Conservation (phyloP, 2,329 filamentous ascomycete species). For the Rhinocladiella mackenziei region DNA sequence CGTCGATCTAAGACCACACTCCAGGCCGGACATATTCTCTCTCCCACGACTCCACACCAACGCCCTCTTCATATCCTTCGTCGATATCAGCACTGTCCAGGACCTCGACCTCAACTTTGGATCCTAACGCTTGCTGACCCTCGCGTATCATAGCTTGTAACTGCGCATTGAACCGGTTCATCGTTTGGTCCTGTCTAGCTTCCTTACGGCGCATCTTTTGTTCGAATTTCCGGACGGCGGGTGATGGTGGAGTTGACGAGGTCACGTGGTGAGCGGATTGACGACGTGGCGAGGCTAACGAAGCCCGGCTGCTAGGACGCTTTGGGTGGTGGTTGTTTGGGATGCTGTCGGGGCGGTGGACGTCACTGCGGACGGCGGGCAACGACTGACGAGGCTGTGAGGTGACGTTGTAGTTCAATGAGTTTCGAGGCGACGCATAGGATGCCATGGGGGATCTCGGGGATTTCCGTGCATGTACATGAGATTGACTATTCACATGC, state of each 20-base stretch:
- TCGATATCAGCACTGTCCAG: slow-evolving; percentile 30
- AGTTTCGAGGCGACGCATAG: slow-evolving; percentile 26
- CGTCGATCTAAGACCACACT: background rate
- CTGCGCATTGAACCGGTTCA: slow-evolving; percentile 73
- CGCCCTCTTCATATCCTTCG: slow-evolving; percentile 9
- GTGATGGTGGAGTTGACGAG: slow-evolving; percentile 12
- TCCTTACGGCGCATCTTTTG: slow-evolving; percentile 70
- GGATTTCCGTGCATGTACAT: background rate
- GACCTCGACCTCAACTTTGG: slow-evolving; percentile 59
- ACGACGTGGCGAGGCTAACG: slow-evolving; percentile 19
- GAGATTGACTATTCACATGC: background rate
- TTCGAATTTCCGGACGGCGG: slow-evolving; percentile 69
- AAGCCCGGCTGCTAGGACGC: slow-evolving; percentile 12
- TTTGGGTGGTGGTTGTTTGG: slow-evolving; percentile 1
- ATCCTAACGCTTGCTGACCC: slow-evolving; percentile 79
- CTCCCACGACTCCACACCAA: slow-evolving; percentile 1
- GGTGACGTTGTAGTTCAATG: slow-evolving; percentile 4
- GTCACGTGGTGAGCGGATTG: slow-evolving; percentile 1
- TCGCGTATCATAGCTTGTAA: slow-evolving; percentile 84
- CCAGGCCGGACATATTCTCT: slow-evolving; percentile 1
- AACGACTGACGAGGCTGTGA: slow-evolving; percentile 4
- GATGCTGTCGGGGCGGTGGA: too few species aligned
- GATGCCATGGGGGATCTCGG: slow-evolving; percentile 36
- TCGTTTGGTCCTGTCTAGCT: slow-evolving; percentile 70
- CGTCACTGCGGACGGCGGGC: background rate